These are phyloP conservation scores for Paecilomyces niveus DNA, from an alignment of 2,329 filamentous ascomycete genomes.

Conservation along the genomic window DNA sequence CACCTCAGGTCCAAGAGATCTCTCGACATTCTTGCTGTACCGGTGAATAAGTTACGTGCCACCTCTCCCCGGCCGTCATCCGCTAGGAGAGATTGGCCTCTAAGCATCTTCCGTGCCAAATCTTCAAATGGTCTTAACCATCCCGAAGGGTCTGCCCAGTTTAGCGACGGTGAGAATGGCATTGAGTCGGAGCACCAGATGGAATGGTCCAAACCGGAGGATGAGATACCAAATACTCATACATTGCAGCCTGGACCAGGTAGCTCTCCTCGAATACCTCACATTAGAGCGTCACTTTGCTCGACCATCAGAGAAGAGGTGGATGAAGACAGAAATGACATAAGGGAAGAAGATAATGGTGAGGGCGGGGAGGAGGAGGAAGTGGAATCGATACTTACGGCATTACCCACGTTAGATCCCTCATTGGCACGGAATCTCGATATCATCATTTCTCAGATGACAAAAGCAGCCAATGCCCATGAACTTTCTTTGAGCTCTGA, in stretches of 20 bases:
- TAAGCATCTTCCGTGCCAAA: conserved; percentile 24
- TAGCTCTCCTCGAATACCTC: conserved; percentile 23
- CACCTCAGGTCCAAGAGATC: conserved; percentile 29
- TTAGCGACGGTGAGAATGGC: background rate
- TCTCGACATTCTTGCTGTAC: conserved; percentile 22
- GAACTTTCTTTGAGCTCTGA: background rate
- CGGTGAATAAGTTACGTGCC: conserved; percentile 14
- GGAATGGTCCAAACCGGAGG: conserved; percentile 15
- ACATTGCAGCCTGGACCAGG: conserved; percentile 20
- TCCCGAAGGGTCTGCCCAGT: background rate
- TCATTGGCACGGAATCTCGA: background rate
- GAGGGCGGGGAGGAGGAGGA: conserved; percentile 4
- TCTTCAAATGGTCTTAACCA: conserved; percentile 10
- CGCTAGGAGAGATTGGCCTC: conserved; percentile 18
- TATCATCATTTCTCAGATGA: background rate
- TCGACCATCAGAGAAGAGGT: conserved; percentile 16
- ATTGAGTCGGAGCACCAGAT: conserved; percentile 14
- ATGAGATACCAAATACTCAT: conserved; percentile 20
- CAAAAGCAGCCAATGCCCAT: background rate
- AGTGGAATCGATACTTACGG: conserved; percentile 17
- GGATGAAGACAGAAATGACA: conserved; percentile 2
- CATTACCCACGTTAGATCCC: conserved; percentile 17
- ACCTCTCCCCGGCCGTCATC: conserved; percentile 6
- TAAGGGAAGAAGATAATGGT: background rate
- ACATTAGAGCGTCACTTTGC: conserved; percentile 17